Percentiles rank a stretch among this genome's conserved stretches.
Conservation (phyloP, 805 yeast species). For the Torulaspora microellipsoides region DNA sequence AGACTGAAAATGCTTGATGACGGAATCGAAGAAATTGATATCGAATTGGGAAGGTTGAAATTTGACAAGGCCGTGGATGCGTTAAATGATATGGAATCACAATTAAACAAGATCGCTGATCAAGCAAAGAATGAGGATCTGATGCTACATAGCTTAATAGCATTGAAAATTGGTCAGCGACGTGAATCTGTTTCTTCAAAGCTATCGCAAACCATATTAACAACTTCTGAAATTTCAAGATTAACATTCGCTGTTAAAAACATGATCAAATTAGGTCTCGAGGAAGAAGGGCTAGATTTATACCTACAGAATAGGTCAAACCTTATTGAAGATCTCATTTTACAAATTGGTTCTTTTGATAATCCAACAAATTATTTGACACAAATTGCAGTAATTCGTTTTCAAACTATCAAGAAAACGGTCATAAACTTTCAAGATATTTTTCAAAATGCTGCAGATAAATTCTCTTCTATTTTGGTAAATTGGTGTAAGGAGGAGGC, state of each 20-base stretch:
- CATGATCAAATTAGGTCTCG: slow-evolving; percentile 40
- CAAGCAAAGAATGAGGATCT: slow-evolving; percentile 30
- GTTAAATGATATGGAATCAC: slow-evolving; percentile 34
- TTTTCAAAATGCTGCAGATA: slow-evolving; percentile 38
- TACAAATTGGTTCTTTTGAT: slow-evolving; percentile 43
- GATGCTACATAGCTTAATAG: slow-evolving; percentile 32
- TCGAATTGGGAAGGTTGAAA: slow-evolving; percentile 56
- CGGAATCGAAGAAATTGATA: slow-evolving; percentile 63
- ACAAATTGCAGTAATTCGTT: slow-evolving; percentile 58
- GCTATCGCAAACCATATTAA: slow-evolving; percentile 34
- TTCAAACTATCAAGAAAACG: slow-evolving; percentile 57
- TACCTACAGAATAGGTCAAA: slow-evolving; percentile 46
- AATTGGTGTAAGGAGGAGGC: slow-evolving; percentile 72
- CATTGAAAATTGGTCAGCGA: slow-evolving; percentile 32
- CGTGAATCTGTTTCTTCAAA: slow-evolving; percentile 32
- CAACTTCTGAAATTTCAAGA: slow-evolving; percentile 26
- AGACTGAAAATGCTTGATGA: slow-evolving; percentile 54
- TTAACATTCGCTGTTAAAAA: slow-evolving; percentile 28
- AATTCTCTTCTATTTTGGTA: slow-evolving; percentile 55
- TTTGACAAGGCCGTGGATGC: slow-evolving; percentile 42
- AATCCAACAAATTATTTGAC: slow-evolving; percentile 58
- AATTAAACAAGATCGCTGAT: slow-evolving; percentile 15
- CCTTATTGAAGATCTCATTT: slow-evolving; percentile 44
- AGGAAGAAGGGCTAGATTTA: slow-evolving; percentile 45
- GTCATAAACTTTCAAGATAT: slow-evolving; percentile 50